Percentiles rank a stretch among this genome's conserved stretches.
Evolutionary conservation across 106 monocot species (phyloP).

Genomic region (Dendrobium officinale): DNA sequence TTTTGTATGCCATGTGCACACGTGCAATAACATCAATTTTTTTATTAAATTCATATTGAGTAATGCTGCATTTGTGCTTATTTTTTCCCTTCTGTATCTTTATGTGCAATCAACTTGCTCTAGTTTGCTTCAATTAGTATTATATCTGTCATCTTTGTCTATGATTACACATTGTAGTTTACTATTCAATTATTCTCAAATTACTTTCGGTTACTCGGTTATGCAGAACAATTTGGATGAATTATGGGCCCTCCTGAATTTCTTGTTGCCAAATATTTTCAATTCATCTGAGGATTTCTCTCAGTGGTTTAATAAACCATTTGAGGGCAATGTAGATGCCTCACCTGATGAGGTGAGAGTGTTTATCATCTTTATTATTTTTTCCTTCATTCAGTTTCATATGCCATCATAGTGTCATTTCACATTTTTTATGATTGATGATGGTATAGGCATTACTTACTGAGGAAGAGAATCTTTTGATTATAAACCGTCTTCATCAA

Average conservation of each 20-base stretch:
- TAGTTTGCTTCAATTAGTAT: not conserved
- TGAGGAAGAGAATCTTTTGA: slow-evolving; percentile 97
- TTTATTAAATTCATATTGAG: not conserved
- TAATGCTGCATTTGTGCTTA: not conserved
- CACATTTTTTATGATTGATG: not conserved
- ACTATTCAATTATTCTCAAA: not conserved
- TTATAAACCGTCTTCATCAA: slow-evolving; percentile 99
- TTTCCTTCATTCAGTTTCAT: not conserved
- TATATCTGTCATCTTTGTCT: not conserved
- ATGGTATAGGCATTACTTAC: slow-evolving; percentile 70
- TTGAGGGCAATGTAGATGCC: slow-evolving; percentile 79
- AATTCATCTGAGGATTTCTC: slow-evolving; percentile 99
- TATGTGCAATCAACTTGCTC: not conserved
- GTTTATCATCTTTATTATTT: slow-evolving; percentile 4
- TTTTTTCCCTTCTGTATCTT: not conserved
- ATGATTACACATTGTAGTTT: not conserved
- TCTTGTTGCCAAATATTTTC: slow-evolving; percentile 88
- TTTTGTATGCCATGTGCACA: not conserved
- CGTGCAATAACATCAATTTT: not conserved
- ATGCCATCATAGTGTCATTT: not conserved
- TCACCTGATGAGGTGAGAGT: slow-evolving; percentile 78
- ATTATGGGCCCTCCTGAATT: slow-evolving; percentile 96
- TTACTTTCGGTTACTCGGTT: not conserved
- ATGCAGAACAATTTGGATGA: slow-evolving; percentile 96
- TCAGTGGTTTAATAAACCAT: slow-evolving; percentile 99